Conservation (phyloP, 2,329 filamentous ascomycete species). For the Botrytis fabae region DNA sequence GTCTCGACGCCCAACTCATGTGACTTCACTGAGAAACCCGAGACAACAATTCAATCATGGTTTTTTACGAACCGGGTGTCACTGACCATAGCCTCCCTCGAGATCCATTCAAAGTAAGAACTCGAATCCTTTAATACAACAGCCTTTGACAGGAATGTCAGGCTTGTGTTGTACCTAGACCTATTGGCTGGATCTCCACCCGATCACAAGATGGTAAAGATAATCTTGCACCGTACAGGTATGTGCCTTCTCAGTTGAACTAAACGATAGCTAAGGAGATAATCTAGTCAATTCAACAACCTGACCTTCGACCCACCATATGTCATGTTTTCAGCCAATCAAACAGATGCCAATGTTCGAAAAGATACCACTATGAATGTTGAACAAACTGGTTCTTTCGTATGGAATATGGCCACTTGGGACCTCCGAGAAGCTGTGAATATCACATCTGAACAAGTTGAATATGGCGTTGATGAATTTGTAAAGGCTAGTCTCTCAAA, state of each 20-base stretch:
- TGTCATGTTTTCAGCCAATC: conserved; percentile 62
- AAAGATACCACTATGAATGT: conserved; percentile 61
- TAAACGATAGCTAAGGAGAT: not conserved
- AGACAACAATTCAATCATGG: not conserved
- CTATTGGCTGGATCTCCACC: conserved; percentile 64
- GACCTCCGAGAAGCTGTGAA: conserved; percentile 57
- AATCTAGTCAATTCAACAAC: conserved; percentile 57
- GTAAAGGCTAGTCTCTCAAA: conserved; percentile 51
- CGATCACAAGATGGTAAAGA: conserved; percentile 48
- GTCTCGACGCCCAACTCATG: not conserved
- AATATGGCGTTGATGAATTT: conserved; percentile 56
- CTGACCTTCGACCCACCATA: conserved; percentile 63
- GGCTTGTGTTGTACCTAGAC: conserved; percentile 59
- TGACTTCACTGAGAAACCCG: not conserved
- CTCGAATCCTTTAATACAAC: not conserved
- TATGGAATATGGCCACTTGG: conserved; percentile 61
- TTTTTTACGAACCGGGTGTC: conserved; percentile 13
- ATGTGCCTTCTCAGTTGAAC: not conserved
- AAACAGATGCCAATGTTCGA: conserved; percentile 47
- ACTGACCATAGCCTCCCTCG: conserved; percentile 23
- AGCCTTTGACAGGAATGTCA: conserved; percentile 31
- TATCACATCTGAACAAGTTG: conserved; percentile 52
- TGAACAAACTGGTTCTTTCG: conserved; percentile 56
- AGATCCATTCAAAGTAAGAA: conserved; percentile 25
- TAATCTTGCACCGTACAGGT: conserved; percentile 58